These are phyloP conservation scores for Physcia stellaris DNA, from an alignment of 495 filamentous ascomycete species.

Conservation along the genomic window DNA sequence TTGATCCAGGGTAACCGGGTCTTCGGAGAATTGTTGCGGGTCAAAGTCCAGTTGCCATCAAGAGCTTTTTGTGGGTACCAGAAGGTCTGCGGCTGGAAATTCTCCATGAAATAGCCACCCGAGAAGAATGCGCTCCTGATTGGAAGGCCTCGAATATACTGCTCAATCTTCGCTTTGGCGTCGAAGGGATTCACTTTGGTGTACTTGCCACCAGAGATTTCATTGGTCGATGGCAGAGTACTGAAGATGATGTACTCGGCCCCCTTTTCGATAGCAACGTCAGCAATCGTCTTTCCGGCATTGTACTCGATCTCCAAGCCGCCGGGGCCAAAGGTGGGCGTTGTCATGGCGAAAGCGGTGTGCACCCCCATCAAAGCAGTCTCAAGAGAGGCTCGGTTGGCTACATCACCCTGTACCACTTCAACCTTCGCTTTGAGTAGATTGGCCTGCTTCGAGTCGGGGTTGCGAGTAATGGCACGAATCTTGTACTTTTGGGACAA, in stretches of 20 bases:
- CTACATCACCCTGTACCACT: constrained; percentile 24
- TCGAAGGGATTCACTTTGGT: constrained; percentile 20
- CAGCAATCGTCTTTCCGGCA: constrained; percentile 30
- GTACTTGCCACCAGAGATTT: constrained; percentile 26
- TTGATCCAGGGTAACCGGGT: constrained; percentile 29
- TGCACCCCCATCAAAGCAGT: constrained; percentile 29
- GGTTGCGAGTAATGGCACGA: constrained; percentile 37
- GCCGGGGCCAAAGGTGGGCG: constrained; percentile 20
- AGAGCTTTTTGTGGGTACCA: constrained; percentile 13
- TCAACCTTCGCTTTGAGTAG: constrained; percentile 20
- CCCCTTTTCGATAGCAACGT: constrained; percentile 29
- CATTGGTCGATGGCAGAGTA: constrained; percentile 21
- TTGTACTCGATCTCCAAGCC: constrained; percentile 23
- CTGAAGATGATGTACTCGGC: constrained; percentile 37
- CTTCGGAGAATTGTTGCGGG: constrained; percentile 20
- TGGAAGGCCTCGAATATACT: constrained; percentile 25
- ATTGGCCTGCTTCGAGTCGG: constrained; percentile 14
- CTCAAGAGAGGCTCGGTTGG: constrained; percentile 24
- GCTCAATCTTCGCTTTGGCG: constrained; percentile 27
- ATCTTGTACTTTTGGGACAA: constrained; percentile 35
- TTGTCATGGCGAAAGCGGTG: constrained; percentile 37
- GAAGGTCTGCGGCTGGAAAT: constrained; percentile 15
- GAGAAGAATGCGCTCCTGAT: constrained; percentile 22
- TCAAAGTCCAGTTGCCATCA: constrained; percentile 22
- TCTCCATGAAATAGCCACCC: constrained; percentile 12